Evolutionary conservation across 2,329 filamentous ascomycete genomes (phyloP).

Genomic region (Aspergillus felis): DNA sequence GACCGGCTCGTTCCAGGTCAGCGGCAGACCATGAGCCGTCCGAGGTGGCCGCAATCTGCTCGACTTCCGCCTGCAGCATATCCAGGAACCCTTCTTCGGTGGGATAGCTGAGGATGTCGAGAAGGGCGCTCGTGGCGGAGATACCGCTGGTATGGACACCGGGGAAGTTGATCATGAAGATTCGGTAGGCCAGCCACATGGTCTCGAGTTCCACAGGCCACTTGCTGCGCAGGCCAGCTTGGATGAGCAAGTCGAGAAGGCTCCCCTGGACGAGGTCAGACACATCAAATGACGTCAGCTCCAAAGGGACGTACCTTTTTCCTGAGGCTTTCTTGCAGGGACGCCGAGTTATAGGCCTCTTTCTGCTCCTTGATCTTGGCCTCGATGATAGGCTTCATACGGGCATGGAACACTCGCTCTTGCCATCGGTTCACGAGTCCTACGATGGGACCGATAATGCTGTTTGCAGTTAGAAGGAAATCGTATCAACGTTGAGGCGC

Average conservation of each 20-base stretch:
- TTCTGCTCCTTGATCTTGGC: constrained; percentile 7
- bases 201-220: constrained; percentile 10
- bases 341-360: background rate
- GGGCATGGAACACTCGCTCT: constrained; percentile 7
- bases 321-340: constrained; percentile 5
- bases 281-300: background rate
- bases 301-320: background rate
- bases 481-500: background rate
- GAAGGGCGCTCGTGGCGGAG: constrained; percentile 9
- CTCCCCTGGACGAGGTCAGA: constrained; percentile 2
- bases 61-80: constrained; percentile 5
- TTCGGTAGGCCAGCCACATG: constrained; percentile 12
- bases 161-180: constrained; percentile 15
- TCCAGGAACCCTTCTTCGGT: constrained; percentile 1
- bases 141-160: constrained; percentile 13
- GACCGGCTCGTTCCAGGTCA: constrained; percentile 2
- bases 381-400: constrained; percentile 12
- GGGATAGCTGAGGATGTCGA: constrained; percentile 8
- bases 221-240: constrained; percentile 9
- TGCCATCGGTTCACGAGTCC: constrained; percentile 10
- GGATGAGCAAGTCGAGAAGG: constrained; percentile 11
- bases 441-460: constrained; percentile 8
- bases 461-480: background rate
- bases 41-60: constrained; percentile 1
- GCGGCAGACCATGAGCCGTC: constrained; percentile 7